Conservation (phyloP, 2,329 filamentous ascomycete genomes). For the Ophiosphaerella herpotricha region DNA sequence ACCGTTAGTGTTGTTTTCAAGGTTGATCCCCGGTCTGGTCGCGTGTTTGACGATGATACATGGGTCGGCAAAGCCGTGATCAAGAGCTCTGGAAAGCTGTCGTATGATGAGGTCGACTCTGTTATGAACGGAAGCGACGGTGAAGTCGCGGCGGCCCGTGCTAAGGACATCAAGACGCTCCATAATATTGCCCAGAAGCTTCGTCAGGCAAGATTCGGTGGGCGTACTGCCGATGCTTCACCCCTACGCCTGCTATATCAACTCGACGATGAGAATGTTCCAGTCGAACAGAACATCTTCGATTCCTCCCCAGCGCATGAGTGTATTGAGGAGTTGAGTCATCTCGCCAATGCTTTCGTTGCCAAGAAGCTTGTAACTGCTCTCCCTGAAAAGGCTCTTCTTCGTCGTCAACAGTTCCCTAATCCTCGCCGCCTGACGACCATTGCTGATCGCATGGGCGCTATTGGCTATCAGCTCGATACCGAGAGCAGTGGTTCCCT, state of each 20-base stretch:
- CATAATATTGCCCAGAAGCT: slow-evolving; percentile 86
- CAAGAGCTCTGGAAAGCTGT: slow-evolving; percentile 85
- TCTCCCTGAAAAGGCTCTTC: slow-evolving; percentile 87
- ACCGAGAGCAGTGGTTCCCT: slow-evolving; percentile 85
- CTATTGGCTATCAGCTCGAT: slow-evolving; percentile 88
- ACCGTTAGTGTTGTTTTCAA: slow-evolving; percentile 93
- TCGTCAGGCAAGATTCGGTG: slow-evolving; percentile 82
- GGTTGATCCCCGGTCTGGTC: slow-evolving; percentile 79
- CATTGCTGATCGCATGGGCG: slow-evolving; percentile 90
- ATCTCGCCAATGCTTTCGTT: slow-evolving; percentile 89
- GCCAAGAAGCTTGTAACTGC: slow-evolving; percentile 80
- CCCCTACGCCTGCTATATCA: slow-evolving; percentile 89
- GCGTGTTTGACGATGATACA: slow-evolving; percentile 79
- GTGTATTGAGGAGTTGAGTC: slow-evolving; percentile 90
- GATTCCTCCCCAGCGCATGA: slow-evolving; percentile 87
- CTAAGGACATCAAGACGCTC: slow-evolving; percentile 79
- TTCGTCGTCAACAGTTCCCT: slow-evolving; percentile 83
- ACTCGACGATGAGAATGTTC: slow-evolving; percentile 96
- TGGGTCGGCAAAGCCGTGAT: slow-evolving; percentile 95
- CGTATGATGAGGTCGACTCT: slow-evolving; percentile 83
- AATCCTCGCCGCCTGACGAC: slow-evolving; percentile 87
- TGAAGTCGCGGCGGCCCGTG: slow-evolving; percentile 66
- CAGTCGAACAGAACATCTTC: slow-evolving; percentile 95
- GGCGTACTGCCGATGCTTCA: slow-evolving; percentile 77
- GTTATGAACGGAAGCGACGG: slow-evolving; percentile 73